Base-by-base conservation (phyloP, 2,329 filamentous ascomycete species). In the Blastomyces percursus region DNA sequence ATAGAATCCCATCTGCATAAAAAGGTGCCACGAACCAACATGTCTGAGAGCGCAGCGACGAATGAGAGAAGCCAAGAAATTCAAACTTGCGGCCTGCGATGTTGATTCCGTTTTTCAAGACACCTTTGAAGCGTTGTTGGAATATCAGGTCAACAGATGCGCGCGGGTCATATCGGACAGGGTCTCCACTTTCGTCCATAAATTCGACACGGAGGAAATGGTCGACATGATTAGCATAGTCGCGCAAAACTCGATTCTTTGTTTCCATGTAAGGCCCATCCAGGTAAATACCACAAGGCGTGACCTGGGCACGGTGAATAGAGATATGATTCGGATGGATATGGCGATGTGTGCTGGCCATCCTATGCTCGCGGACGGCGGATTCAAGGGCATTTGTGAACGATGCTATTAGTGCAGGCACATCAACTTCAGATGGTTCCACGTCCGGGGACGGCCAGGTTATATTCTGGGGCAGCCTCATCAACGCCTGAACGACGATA, bases 11-110 rank as follows among this genome's bases (percentile, higher is more conserved):
- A 4, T 74, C 60, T 6, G 69, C 57, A 9, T 69, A 62, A 60
- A 84, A 82, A 1, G 79, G 77, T 1, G 81, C 76, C 58, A 69
- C 66, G 71, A 83, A 85, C 89, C 88, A 91, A 44, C 83, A 64
- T 0, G 86, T 85, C 63, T 90, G 88, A 0, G 84, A 80, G 14
- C 89, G 81, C 3, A 93, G 79, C 0, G 89, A 91, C 0, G 89
- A 93, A 71, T 92, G 87, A 0, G 88, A 91, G 72, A 91, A 93
- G 0, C 89, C 89, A 0, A 93, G 78, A 68, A 92, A 93, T 0
- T 75, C 73, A 68, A 85, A 91, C 0, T 73, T 70, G 14, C 85
- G 78, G 0, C 85, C 88, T 2, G 82, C 88, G 61, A 93, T 83
- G 0, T 75, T 69, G 35, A 95, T 83, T 0, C 85, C 86, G 0